phyloP scores from a whole-genome alignment of 2,329 filamentous ascomycete species.

The Macrophomina pseudophaseolina region DNA sequence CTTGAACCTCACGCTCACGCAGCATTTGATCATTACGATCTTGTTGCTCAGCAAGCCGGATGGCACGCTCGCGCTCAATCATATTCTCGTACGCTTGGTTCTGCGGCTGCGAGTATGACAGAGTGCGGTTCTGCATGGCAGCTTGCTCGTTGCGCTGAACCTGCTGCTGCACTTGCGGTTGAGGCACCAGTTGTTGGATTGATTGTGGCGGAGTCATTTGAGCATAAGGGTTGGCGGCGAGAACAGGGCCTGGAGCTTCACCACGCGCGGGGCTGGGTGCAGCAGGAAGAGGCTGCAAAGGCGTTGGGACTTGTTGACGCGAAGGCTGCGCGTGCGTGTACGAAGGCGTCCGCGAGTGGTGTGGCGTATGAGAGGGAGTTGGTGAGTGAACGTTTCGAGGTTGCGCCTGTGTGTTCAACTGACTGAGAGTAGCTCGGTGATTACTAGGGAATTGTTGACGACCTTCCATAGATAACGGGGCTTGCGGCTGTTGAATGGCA shows the following conservation, averaged over 20 bases:
- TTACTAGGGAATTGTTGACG: conserved; percentile 10
- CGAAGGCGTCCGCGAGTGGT: conserved; percentile 23
- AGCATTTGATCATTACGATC: conserved; percentile 18
- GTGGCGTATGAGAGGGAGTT: conserved; percentile 21
- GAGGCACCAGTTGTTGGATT: conserved; percentile 19
- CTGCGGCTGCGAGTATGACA: conserved; percentile 9
- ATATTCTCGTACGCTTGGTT: conserved; percentile 18
- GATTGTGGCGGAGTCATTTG: conserved; percentile 25
- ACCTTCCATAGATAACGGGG: neutral
- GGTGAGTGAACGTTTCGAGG: conserved; percentile 21
- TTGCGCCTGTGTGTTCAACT: conserved; percentile 24
- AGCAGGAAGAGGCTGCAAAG: conserved; percentile 10
- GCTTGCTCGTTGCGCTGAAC: conserved; percentile 19
- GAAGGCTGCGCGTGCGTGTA: conserved; percentile 22
- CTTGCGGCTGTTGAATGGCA: conserved; percentile 8
- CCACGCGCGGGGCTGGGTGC: conserved; percentile 11
- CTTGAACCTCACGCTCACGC: conserved; percentile 21
- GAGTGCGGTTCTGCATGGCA: conserved; percentile 16
- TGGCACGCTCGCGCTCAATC: conserved; percentile 19
- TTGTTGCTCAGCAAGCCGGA: conserved; percentile 18
- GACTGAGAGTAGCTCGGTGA: conserved; percentile 20
- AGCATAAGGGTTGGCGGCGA: conserved; percentile 20
- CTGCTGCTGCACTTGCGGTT: conserved; percentile 14
- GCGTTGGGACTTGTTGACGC: conserved; percentile 26
- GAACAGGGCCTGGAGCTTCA: conserved; percentile 12